These are phyloP conservation scores for Chrysopogon serrulatus DNA, from an alignment of 176 grass and related monocot species.

Conservation along the genomic window DNA sequence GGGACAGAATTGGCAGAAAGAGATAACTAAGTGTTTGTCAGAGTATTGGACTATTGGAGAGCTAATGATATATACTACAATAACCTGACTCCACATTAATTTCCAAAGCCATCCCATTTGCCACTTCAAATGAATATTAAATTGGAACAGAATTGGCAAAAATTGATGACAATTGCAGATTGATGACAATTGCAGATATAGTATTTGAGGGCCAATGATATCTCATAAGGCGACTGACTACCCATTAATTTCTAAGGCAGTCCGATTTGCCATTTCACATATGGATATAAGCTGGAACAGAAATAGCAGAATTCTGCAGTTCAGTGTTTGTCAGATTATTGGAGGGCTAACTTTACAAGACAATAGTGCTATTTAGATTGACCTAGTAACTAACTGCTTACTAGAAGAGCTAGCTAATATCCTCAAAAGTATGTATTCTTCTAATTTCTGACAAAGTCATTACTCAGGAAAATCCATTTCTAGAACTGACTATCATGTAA, in stretches of 20 bases:
- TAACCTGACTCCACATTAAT: too few relatives aligned
- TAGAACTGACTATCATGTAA: background rate
- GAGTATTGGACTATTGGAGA: background rate
- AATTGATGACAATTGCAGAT: too few relatives aligned
- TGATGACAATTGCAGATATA: too few relatives aligned
- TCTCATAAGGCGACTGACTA: background rate
- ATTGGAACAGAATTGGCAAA: too few relatives aligned
- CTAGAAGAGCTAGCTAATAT: background rate
- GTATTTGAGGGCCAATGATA: background rate
- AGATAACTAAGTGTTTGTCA: background rate
- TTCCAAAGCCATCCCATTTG: too few relatives aligned
- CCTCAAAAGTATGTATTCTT: background rate
- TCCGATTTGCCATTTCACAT: background rate
- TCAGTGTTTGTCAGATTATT: background rate
- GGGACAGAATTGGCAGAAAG: background rate
- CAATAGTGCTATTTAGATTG: constrained; percentile 10
- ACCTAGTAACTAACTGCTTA: background rate
- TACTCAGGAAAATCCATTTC: constrained; percentile 1
- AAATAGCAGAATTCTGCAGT: background rate
- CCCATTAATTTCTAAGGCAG: background rate
- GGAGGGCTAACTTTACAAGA: background rate
- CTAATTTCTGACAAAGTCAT: background rate
- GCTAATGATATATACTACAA: background rate
- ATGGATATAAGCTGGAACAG: background rate
- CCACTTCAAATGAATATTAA: too few relatives aligned